Evolutionary conservation across 805 yeast genomes (phyloP).

Genomic region (Wickerhamiella hasegawae): DNA sequence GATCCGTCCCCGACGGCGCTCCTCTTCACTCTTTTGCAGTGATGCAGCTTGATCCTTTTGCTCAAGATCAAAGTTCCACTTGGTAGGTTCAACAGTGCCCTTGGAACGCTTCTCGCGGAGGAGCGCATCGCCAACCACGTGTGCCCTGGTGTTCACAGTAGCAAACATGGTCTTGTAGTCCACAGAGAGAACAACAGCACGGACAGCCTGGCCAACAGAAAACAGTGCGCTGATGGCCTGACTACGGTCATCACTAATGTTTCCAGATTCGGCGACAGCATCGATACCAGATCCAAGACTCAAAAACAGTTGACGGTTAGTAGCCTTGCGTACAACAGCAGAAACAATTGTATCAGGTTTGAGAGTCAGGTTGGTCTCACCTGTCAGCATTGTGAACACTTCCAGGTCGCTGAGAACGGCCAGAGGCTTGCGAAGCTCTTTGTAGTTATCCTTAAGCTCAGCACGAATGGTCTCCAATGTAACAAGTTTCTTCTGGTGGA

Average conservation of each 20-base stretch:
- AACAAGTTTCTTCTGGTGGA: constrained; percentile 48
- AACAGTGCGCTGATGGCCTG: constrained; percentile 16
- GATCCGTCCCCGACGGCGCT: constrained; percentile 55
- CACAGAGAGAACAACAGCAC: constrained; percentile 57
- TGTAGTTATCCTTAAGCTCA: constrained; percentile 77
- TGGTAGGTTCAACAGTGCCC: constrained; percentile 34
- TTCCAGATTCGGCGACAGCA: constrained; percentile 27
- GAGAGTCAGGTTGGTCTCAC: constrained; percentile 61
- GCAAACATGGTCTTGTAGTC: constrained; percentile 65
- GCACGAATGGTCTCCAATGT: constrained; percentile 72
- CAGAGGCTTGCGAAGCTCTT: constrained; percentile 66
- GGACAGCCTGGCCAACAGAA: constrained; percentile 59
- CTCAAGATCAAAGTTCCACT: constrained; percentile 64
- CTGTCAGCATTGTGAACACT: constrained; percentile 77
- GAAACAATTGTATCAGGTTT: constrained; percentile 59
- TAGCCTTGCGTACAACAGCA: constrained; percentile 51
- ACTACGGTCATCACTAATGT: constrained; percentile 22
- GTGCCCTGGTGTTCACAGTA: constrained; percentile 51
- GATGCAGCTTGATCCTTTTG: constrained; percentile 48
- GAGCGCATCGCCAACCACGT: constrained; percentile 42
- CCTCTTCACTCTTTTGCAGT: constrained; percentile 51
- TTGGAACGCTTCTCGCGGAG: constrained; percentile 19
- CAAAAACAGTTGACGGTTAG: constrained; percentile 29
- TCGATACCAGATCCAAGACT: constrained; percentile 47
- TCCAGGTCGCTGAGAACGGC: constrained; percentile 49